Conservation (phyloP, 345 rosid genomes). For the Sonneratia alba region DNA sequence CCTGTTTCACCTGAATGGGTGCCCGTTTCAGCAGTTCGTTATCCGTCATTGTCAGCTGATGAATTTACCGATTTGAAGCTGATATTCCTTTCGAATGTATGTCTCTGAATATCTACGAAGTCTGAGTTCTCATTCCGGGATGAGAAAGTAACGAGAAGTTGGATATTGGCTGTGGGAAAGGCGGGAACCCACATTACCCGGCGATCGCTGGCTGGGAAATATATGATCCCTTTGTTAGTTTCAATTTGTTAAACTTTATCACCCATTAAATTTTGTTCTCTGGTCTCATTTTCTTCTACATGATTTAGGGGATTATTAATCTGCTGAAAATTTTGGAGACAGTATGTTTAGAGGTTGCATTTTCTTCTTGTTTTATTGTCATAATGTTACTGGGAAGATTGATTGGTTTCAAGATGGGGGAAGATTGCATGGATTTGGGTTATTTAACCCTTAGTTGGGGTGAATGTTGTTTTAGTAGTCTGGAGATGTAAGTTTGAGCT, state of each 20-base stretch:
- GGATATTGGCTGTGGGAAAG: neutral
- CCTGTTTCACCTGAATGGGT: neutral
- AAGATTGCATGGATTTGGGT: too few relatives aligned
- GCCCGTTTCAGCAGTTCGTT: neutral
- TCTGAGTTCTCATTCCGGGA: too few relatives aligned
- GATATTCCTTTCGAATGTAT: neutral
- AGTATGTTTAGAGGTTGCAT: neutral
- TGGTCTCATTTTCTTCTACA: neutral
- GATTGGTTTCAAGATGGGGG: too few relatives aligned
- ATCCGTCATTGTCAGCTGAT: neutral
- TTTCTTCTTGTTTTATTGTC: neutral
- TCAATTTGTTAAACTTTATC: neutral
- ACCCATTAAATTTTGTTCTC: neutral
- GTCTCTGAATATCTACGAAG: neutral
- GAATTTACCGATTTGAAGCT: neutral
- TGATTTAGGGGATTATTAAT: neutral
- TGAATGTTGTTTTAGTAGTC: too few relatives aligned
- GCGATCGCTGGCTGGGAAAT: neutral
- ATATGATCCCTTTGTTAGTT: neutral
- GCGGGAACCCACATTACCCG: neutral
- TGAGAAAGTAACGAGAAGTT: too few relatives aligned
- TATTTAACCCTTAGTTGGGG: too few relatives aligned
- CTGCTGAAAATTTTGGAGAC: neutral
- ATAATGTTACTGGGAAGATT: neutral
- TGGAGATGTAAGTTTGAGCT: neutral